Base-by-base conservation (phyloP, 1,284 basidiomycete genomes). In the Papiliotrema terrestris region DNA sequence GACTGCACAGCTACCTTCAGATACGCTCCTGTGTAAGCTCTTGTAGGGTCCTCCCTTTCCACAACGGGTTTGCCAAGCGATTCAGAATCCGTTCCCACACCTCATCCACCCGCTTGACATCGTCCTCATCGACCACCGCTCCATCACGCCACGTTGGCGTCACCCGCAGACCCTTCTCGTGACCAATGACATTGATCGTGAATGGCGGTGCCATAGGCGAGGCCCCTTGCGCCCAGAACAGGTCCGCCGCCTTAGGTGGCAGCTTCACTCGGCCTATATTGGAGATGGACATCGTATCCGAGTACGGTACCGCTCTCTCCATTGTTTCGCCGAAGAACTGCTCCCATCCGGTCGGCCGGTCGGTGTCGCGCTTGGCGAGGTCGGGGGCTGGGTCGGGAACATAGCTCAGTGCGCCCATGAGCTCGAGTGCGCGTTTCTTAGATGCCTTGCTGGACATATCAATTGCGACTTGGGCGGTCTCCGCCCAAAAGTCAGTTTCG, bases 311-410 rank as follows among this genome's bases (percentile, higher is more conserved):
- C 1, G 25, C 20, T 0, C 49, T 14, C 1, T 53, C 23, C 4
- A 63, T 52, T 15, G 65, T 58, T 11, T 56, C 52, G 17, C 55
- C 32, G 38, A 70, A 66, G 53, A 64, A 69, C n/a, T 66, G 52
- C 55, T 74, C 70, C 70, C 70, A 75, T 9, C 63, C 67, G 3
- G 72, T 75, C 3, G 68, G 63, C 2, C 54, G 53, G 3, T 23
- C 49, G 1, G 60, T 54, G 32, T 69, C 64, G 15, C 26, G 54
- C 37, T 26, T 53, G 32, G 41, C 23, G 20, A 32, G n/a, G 13
- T 54, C 50, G 9, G 54, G 29, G 4, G 32, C 23, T 1, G 57
- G 54, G 44, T 74, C 67, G 6, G 71, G 72, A 14, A 75, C 51
- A 45, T 68, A 65, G 2, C 55, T 50, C 8, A 75, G 59, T 49